phyloP scores from a whole-genome alignment of 192 early-diverging fungal genomes.

The Coemansia sp. region DNA sequence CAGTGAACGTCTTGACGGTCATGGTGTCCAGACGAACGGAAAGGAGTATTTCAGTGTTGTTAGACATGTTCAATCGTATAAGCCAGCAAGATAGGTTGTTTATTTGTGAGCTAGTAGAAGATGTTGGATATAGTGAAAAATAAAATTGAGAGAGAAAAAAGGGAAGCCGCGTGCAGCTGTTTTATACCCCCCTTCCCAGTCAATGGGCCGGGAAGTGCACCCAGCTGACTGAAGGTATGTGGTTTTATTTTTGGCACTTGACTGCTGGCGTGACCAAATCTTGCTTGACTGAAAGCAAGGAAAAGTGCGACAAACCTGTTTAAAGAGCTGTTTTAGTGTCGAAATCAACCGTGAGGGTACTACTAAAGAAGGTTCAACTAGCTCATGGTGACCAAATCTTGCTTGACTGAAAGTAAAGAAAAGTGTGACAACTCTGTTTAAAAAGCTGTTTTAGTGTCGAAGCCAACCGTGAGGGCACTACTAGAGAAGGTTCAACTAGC shows the following conservation, averaged over 20 bases:
- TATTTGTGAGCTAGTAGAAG: background rate
- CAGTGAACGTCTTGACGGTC: background rate
- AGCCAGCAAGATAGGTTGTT: background rate
- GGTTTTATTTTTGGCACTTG: background rate
- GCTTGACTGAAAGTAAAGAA: background rate
- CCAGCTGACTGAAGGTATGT: background rate
- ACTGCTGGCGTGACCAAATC: background rate
- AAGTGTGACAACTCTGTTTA: background rate
- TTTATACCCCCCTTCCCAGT: background rate
- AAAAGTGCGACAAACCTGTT: background rate
- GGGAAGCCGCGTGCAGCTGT: background rate
- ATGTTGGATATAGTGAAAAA: background rate
- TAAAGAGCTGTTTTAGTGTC: background rate
- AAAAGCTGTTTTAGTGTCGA: background rate
- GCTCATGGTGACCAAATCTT: background rate
- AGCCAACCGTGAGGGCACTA: background rate
- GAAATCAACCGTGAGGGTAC: background rate
- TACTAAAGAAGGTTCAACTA: background rate
- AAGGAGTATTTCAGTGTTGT: background rate
- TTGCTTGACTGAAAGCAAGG: background rate
- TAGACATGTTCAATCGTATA: background rate
- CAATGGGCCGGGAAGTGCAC: background rate
- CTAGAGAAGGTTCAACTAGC: background rate
- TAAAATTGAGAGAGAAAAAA: background rate
- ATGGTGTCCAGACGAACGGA: background rate